These are phyloP conservation scores for Suillus paluster DNA, from an alignment of 768 basidiomycete genomes.

Conservation along the genomic window DNA sequence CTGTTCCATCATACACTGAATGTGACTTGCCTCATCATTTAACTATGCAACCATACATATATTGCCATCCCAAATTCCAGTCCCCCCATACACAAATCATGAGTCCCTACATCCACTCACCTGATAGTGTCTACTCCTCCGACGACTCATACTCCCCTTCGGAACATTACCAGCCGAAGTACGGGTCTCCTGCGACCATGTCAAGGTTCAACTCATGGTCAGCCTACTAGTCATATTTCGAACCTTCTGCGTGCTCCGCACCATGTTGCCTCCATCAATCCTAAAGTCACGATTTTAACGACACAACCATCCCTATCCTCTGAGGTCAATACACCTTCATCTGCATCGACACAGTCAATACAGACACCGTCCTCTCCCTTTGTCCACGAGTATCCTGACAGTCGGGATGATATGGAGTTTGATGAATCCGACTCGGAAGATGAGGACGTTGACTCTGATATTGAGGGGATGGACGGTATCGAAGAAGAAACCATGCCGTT, in stretches of 20 bases:
- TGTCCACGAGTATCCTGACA: constrained; percentile 13
- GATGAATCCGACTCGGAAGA: constrained; percentile 35
- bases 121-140: constrained; percentile 22
- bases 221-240: constrained; percentile 17
- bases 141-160: constrained; percentile 26
- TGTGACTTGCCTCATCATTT: constrained; percentile 17
- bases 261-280: constrained; percentile 26
- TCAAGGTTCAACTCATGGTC: constrained; percentile 25
- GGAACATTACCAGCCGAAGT: constrained; percentile 29
- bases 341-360: constrained; percentile 36
- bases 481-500: constrained; percentile 26
- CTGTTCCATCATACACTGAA: constrained; percentile 27
- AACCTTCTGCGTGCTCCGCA: constrained; percentile 17
- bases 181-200: constrained; percentile 12
- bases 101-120: constrained; percentile 29
- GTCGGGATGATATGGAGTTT: constrained; percentile 27
- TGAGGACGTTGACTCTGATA: constrained; percentile 39
- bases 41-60: constrained; percentile 35
- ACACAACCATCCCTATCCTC: constrained; percentile 24
- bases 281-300: constrained; percentile 33
- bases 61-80: constrained; percentile 30
- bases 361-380: constrained; percentile 37
- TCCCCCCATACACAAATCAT: constrained; percentile 25
- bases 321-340: constrained; percentile 36
- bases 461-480: constrained; percentile 37